These are phyloP conservation scores for Blastobotrys muscicola DNA, from an alignment of 805 yeast species.

Conservation along the genomic window DNA sequence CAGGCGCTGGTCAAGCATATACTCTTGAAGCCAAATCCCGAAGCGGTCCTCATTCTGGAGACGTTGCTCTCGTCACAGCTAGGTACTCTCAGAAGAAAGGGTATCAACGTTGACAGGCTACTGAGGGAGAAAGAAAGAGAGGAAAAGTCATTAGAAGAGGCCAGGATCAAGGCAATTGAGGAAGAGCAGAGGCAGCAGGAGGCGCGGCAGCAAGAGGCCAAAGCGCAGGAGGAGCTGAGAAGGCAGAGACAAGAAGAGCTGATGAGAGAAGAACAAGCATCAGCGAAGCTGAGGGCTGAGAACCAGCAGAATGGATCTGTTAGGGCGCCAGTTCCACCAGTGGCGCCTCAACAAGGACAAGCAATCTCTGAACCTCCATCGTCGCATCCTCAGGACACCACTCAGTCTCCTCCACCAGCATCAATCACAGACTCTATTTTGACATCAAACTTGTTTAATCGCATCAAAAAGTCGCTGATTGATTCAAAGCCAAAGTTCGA, in stretches of 20 bases:
- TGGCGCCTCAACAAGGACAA: not conserved
- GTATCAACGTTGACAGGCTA: slow-evolving; percentile 30
- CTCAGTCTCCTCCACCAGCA: not conserved
- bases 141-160: slow-evolving; percentile 12
- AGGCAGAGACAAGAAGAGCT: not conserved
- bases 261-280: not conserved
- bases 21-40: slow-evolving; percentile 28
- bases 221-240: not conserved
- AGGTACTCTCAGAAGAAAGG: slow-evolving; percentile 26
- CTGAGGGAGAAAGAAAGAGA: slow-evolving; percentile 18
- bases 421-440: not conserved
- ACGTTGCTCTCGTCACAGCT: slow-evolving; percentile 26
- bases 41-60: slow-evolving; percentile 30
- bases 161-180: slow-evolving; percentile 1
- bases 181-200: not conserved
- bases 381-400: not conserved
- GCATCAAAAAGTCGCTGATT: not conserved
- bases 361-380: not conserved
- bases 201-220: not conserved
- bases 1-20: slow-evolving; percentile 23
- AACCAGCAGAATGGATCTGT: not conserved
- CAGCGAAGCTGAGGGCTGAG: not conserved
- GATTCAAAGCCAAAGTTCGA: no score
- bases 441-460: not conserved
- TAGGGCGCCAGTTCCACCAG: not conserved